Evolutionary conservation across 2,329 filamentous ascomycete genomes (phyloP).

Genomic region (Neopestalotiopsis sp.): DNA sequence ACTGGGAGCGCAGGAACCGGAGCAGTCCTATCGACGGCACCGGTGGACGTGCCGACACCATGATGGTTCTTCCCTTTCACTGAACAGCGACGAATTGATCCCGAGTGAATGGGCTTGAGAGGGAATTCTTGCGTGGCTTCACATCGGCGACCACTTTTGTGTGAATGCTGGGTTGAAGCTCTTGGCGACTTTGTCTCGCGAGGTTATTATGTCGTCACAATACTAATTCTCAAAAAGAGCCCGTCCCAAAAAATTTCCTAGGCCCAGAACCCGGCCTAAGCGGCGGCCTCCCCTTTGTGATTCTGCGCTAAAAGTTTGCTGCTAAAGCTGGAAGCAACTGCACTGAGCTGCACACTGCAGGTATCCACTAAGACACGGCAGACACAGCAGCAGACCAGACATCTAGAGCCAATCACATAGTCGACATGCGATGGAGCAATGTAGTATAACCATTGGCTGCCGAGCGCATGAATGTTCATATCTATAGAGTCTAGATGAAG

Average conservation of each 20-base stretch:
- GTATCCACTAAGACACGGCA: not conserved
- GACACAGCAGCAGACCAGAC: not conserved
- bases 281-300: not conserved
- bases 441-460: not conserved
- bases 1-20: conserved; percentile 75
- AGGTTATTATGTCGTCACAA: conserved; percentile 15
- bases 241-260: conserved; percentile 1
- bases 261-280: not conserved
- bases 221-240: conserved; percentile 6
- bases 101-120: not conserved
- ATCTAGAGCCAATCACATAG: not conserved
- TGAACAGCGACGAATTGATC: not conserved
- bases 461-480: not conserved
- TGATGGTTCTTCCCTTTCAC: conserved; percentile 29
- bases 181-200: not conserved
- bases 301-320: conserved; percentile 8
- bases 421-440: not conserved
- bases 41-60: conserved; percentile 51
- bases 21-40: conserved; percentile 66
- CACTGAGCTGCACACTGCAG: too few relatives aligned
- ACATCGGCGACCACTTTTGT: conserved; percentile 14
- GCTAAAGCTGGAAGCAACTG: not conserved
- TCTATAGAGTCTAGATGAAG: not conserved
- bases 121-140: conserved; percentile 2
- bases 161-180: not conserved